Conservation (phyloP, 257 asterid genomes). For the Solanum sejunctum region DNA sequence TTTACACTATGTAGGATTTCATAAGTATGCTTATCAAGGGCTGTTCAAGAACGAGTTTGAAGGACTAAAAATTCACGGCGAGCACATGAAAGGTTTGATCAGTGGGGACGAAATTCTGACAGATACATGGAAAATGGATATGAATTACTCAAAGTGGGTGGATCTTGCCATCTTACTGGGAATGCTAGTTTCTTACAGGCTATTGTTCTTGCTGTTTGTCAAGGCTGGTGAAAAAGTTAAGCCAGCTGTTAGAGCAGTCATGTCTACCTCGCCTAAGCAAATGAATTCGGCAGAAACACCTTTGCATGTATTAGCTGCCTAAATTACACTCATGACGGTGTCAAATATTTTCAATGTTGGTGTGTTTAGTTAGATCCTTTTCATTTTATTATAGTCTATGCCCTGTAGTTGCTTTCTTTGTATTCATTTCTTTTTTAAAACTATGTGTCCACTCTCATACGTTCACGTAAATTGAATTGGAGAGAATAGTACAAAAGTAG, state of each 20-base stretch:
- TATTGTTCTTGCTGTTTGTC: slow-evolving; percentile 23
- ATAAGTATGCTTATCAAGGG: slow-evolving; percentile 53
- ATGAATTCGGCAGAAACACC: not conserved
- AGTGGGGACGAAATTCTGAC: slow-evolving; percentile 42
- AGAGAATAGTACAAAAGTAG: not conserved
- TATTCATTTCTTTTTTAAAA: not conserved
- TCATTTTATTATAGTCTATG: not conserved
- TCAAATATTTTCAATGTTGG: not conserved
- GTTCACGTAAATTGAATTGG: not conserved
- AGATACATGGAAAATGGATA: slow-evolving; percentile 37
- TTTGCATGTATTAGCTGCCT: not conserved
- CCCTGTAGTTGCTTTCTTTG: not conserved
- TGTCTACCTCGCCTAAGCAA: not conserved
- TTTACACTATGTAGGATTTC: slow-evolving; percentile 42
- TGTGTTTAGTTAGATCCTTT: not conserved
- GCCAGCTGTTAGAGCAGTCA: not conserved
- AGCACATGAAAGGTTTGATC: not conserved
- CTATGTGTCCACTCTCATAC: not conserved
- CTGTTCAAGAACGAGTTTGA: slow-evolving; percentile 50
- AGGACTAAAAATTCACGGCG: slow-evolving; percentile 13
- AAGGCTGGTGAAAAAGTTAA: slow-evolving; percentile 26
- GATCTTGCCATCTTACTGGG: slow-evolving; percentile 37
- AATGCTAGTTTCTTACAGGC: slow-evolving; percentile 35
- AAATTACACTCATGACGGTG: not conserved
- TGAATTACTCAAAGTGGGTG: slow-evolving; percentile 48